A percentile compares a stretch with the other conserved stretches of the same genome.
Evolutionary conservation across 2,329 filamentous ascomycete genomes (phyloP).

Genomic region (Microcyclospora pomicola): DNA sequence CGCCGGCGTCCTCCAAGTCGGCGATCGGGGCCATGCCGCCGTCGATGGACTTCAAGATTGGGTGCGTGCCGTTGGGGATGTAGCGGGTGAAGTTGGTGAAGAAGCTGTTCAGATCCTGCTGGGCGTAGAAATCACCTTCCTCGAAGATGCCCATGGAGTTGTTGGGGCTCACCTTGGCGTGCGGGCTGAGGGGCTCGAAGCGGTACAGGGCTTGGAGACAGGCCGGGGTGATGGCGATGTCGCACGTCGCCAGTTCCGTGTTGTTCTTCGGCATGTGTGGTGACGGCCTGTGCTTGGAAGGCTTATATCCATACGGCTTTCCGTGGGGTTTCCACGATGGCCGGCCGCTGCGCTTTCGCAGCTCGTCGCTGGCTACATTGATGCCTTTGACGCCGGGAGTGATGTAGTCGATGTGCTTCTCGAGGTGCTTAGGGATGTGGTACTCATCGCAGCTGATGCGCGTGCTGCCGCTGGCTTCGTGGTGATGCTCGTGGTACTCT

Average conservation of each 20-base stretch:
- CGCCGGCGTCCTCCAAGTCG: slow-evolving; percentile 17
- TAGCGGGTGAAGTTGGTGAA: slow-evolving; percentile 19
- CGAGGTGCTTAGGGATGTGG: slow-evolving; percentile 12
- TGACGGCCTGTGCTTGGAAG: slow-evolving; percentile 4
- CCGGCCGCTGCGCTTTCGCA: slow-evolving; percentile 2
- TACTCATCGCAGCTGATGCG: slow-evolving; percentile 13
- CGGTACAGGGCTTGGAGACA: slow-evolving; percentile 14
- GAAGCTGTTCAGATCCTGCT: slow-evolving; percentile 31
- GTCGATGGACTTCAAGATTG: slow-evolving; percentile 14
- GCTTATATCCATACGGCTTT: slow-evolving; percentile 1
- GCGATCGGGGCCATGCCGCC: slow-evolving; percentile 7
- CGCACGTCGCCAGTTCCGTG: slow-evolving; percentile 8
- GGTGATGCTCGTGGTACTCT: slow-evolving; percentile 16
- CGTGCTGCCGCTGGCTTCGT: slow-evolving; percentile 10
- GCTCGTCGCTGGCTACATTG: slow-evolving; percentile 5
- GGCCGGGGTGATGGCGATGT: slow-evolving; percentile 12
- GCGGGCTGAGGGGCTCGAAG: slow-evolving; percentile 8
- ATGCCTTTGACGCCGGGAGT: slow-evolving; percentile 17
- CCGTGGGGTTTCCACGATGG: neutral
- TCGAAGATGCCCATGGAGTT: slow-evolving; percentile 30
- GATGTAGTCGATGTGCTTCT: slow-evolving; percentile 16
- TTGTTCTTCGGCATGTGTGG: slow-evolving; percentile 6
- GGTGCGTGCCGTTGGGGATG: slow-evolving; percentile 13
- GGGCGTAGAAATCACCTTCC: slow-evolving; percentile 29
- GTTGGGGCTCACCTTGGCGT: slow-evolving; percentile 8